Evolutionary conservation across 148 eudicot genomes (phyloP).

Genomic region (Rhododendron williamsianum): DNA sequence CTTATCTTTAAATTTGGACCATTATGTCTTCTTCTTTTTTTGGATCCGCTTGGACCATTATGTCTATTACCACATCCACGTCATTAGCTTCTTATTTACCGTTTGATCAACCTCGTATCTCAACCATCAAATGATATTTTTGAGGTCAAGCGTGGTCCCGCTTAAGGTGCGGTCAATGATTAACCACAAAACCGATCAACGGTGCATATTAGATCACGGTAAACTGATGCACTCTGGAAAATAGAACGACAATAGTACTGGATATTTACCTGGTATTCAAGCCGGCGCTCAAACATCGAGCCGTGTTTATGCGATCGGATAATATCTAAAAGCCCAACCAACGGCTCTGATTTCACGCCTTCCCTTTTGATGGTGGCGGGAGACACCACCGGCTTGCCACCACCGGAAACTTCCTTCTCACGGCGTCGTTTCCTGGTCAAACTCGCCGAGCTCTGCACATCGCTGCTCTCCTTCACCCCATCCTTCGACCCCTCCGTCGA

Average conservation of each 20-base stretch:
- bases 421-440: conserved; percentile 13
- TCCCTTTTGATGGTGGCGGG: conserved; percentile 14
- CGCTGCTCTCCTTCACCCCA: conserved; percentile 28
- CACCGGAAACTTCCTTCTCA: conserved; percentile 9
- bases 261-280: conserved; percentile 31
- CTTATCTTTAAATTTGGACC: not conserved
- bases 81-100: not conserved
- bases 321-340: conserved; percentile 22
- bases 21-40: not conserved
- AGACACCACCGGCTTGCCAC: conserved; percentile 12
- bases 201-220: not conserved
- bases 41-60: not conserved
- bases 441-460: conserved; percentile 37
- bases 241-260: conserved; percentile 2
- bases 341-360: conserved; percentile 26
- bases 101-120: not conserved
- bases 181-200: not conserved
- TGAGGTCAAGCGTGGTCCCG: conserved; percentile 4
- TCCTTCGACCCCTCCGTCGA: conserved; percentile 16
- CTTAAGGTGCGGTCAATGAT: not conserved
- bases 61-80: not conserved
- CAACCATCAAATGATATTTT: not conserved
- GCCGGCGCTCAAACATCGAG: conserved; percentile 32
- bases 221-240: not conserved
- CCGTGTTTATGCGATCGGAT: conserved; percentile 30